A percentile compares a stretch with the other conserved stretches of the same genome.
These are phyloP conservation scores for Colletotrichum sp. DNA, from an alignment of 2,329 filamentous ascomycete genomes.

Conservation along the genomic window DNA sequence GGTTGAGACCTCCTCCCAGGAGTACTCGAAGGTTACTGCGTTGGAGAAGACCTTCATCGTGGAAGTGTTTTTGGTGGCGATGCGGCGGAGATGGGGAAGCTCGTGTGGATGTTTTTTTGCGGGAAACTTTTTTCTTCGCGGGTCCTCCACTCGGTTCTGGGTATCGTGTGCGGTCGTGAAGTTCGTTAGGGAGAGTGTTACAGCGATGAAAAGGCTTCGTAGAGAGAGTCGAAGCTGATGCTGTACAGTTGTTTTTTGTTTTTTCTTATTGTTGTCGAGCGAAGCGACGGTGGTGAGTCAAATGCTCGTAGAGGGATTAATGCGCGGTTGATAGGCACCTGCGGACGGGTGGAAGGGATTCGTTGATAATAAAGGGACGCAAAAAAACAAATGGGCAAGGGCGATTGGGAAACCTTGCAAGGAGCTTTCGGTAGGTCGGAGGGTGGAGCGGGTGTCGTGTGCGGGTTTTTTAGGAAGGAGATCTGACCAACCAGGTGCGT, in stretches of 20 bases:
- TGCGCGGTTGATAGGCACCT: neutral
- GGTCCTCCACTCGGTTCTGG: neutral
- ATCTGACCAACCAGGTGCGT: constrained; percentile 5
- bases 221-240: neutral
- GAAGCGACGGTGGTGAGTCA: constrained; percentile 2
- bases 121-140: neutral
- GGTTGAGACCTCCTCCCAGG: constrained; percentile 96
- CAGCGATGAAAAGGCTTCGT: neutral
- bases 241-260: neutral
- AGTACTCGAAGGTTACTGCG: constrained; percentile 91
- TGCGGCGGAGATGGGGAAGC: neutral
- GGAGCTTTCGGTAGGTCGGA: constrained; percentile 5
- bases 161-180: neutral
- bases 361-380: constrained; percentile 11
- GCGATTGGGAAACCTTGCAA: constrained; percentile 6
- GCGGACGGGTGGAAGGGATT: neutral
- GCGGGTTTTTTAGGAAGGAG: constrained; percentile 25
- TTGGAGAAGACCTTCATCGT: constrained; percentile 96
- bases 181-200: neutral
- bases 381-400: neutral
- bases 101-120: neutral
- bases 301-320: neutral
- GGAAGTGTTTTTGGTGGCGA: neutral
- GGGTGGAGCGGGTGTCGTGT: constrained; percentile 22
- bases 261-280: neutral